Base-by-base conservation (phyloP, 768 basidiomycete genomes). In the Rhodotorula kratochvilovae region DNA sequence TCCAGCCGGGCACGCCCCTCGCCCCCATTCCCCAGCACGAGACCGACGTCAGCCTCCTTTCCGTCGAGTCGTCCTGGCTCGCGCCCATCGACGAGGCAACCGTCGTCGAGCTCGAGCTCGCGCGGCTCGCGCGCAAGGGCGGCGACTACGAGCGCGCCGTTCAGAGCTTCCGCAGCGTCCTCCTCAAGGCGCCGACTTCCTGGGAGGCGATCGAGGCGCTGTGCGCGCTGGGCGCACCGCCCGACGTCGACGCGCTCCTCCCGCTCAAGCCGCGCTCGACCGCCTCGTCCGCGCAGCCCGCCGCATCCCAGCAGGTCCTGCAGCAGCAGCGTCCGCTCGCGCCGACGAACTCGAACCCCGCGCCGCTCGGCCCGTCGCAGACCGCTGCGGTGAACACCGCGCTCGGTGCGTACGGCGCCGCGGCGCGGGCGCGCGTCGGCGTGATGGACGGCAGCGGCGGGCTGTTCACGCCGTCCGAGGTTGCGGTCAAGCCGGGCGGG, bases 151-250 rank as follows among this genome's bases (percentile, higher is more conserved):
- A 89, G 64, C 85, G 86, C 74, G 92, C 92, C n/a, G 82, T 84
- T 35, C 77, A 81, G 64, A 88, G 87, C 77, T 94, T 89, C 80
- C 84, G 84, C 57, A 85, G 87, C 68, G 89, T 91, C 36, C 83
- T 96, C 70, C 79, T 83, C 23, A 79, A 87, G 58, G 88, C 91
- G 78, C 90, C 91, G 43, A 85, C 90, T 79, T 81, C 93, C 64
- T 95, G 92, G 92, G 92, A 96, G 79, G 92, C 92, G 10, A 90
- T 92, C 77, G 90, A 92, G 78, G 92, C 90, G 0, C 80, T 96
- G 45, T 95, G 92, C 79, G 81, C 84, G 42, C 81, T 91, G 56
- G 92, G 93, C 89, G 76, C 62, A 83, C 81, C 69, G 13, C 71
- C 67, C 29, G 59, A 76, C 43, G 33, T 73, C 27, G 67, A 69